phyloP scores from a whole-genome alignment of 1,284 basidiomycete genomes.

The Microbotryum silenes-acaulis region DNA sequence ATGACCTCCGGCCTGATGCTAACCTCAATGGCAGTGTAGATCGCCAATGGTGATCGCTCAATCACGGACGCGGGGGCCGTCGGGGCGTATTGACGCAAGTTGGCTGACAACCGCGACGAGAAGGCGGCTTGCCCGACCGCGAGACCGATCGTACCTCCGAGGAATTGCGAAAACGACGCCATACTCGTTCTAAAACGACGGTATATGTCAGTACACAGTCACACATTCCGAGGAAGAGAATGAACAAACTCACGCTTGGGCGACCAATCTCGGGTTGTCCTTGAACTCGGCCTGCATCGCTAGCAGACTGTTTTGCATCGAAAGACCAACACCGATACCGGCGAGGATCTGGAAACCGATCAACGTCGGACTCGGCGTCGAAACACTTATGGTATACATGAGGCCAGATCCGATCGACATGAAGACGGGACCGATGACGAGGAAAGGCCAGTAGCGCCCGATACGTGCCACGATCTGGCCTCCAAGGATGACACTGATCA shows the following conservation, averaged over 20 bases:
- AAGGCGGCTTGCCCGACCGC: conserved; percentile 22
- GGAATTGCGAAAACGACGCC: conserved; percentile 18
- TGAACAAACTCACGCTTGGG: conserved; percentile 6
- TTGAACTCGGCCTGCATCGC: conserved; percentile 31
- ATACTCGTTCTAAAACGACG: conserved; percentile 2
- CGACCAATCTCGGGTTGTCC: conserved; percentile 13
- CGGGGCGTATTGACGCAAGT: conserved; percentile 25
- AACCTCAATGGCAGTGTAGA: conserved; percentile 8
- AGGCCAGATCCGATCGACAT: conserved; percentile 45
- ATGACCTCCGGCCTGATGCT: conserved; percentile 4
- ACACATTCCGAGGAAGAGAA: too few species aligned
- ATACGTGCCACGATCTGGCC: conserved; percentile 22
- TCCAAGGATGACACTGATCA: conserved; percentile 31
- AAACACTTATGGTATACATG: conserved; percentile 44
- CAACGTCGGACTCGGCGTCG: conserved; percentile 40
- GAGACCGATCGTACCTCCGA: conserved; percentile 14
- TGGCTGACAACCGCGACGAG: conserved; percentile 17
- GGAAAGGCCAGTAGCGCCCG: conserved; percentile 45
- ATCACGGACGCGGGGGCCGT: conserved; percentile 13
- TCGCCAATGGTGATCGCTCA: conserved; percentile 17
- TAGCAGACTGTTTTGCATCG: conserved; percentile 24
- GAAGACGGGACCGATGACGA: conserved; percentile 39
- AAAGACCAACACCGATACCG: conserved; percentile 27
- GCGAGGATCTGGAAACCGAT: conserved; percentile 48
- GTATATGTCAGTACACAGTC: too few species aligned